These are phyloP conservation scores for Triticum dicoccoides DNA, from an alignment of 176 grass and related monocot species.

Conservation along the genomic window DNA sequence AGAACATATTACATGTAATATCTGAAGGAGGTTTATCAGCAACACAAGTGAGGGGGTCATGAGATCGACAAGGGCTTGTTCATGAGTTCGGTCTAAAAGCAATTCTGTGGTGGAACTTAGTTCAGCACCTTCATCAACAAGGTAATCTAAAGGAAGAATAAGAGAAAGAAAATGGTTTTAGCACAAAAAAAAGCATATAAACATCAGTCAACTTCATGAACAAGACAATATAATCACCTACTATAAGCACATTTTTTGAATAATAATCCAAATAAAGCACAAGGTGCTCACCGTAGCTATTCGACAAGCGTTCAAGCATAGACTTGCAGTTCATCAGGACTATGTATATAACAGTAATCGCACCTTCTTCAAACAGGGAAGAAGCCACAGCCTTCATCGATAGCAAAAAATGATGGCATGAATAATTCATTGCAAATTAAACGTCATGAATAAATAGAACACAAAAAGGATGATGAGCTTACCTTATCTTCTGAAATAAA, in stretches of 20 bases:
- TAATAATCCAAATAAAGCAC: constrained; percentile 10
- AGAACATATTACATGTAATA: constrained; percentile 66
- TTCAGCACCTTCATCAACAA: constrained; percentile 96
- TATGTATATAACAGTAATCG: constrained; percentile 83
- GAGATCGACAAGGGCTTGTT: constrained; percentile 84
- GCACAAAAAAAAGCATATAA: constrained; percentile 27
- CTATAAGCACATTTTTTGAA: neutral
- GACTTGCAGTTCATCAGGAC: constrained; percentile 90
- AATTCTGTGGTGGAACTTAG: constrained; percentile 89
- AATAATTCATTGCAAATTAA: constrained; percentile 5
- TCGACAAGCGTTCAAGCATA: constrained; percentile 95
- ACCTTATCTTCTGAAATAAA: constrained; percentile 93
- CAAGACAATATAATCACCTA: constrained; percentile 3
- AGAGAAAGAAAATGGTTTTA: constrained; percentile 23
- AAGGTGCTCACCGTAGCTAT: constrained; percentile 74
- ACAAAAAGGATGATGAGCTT: constrained; percentile 30
- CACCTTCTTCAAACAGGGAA: constrained; percentile 96
- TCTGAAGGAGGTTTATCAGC: constrained; percentile 82
- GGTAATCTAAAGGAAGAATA: constrained; percentile 75
- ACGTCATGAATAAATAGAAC: neutral
- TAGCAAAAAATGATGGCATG: constrained; percentile 31
- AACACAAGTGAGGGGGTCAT: constrained; percentile 96
- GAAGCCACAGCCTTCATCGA: constrained; percentile 71
- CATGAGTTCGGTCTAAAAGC: constrained; percentile 87
- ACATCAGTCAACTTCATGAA: constrained; percentile 16